Conservation (phyloP, 345 rosid species). For the Euphorbia lathyris region DNA sequence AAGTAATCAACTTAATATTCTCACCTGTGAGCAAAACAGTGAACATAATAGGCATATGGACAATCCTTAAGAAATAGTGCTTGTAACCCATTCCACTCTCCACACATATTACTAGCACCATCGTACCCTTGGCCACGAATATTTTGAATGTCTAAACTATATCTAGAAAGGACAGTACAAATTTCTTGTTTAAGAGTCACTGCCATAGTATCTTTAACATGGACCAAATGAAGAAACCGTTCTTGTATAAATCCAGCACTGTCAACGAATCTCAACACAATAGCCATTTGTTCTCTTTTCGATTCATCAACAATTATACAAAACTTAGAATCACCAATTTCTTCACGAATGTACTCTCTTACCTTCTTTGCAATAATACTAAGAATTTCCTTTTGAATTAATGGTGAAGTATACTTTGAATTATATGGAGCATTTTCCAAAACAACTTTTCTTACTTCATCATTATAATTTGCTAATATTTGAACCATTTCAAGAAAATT, state of each 20-base stretch:
- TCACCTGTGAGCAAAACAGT: slow-evolving; percentile 13
- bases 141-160: background rate
- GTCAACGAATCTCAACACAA: slow-evolving; percentile 11
- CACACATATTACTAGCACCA: slow-evolving; percentile 9
- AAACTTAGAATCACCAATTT: slow-evolving; percentile 2
- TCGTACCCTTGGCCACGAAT: slow-evolving; percentile 1
- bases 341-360: too few relatives aligned
- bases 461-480: too few relatives aligned
- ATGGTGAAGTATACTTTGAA: too few relatives aligned
- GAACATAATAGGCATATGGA: slow-evolving; percentile 1
- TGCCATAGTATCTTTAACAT: background rate
- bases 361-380: too few relatives aligned
- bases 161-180: background rate
- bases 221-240: background rate
- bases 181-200: background rate
- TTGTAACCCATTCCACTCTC: background rate
- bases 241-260: background rate
- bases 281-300: slow-evolving; percentile 3
- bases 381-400: too few relatives aligned
- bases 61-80: background rate
- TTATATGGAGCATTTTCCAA: too few relatives aligned
- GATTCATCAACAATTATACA: slow-evolving; percentile 13
- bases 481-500: too few relatives aligned
- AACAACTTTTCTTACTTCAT: too few relatives aligned
- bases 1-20: too few relatives aligned